These are phyloP conservation scores for Eucalyptus curtisii DNA, from an alignment of 345 rosid genomes.

Conservation along the genomic window DNA sequence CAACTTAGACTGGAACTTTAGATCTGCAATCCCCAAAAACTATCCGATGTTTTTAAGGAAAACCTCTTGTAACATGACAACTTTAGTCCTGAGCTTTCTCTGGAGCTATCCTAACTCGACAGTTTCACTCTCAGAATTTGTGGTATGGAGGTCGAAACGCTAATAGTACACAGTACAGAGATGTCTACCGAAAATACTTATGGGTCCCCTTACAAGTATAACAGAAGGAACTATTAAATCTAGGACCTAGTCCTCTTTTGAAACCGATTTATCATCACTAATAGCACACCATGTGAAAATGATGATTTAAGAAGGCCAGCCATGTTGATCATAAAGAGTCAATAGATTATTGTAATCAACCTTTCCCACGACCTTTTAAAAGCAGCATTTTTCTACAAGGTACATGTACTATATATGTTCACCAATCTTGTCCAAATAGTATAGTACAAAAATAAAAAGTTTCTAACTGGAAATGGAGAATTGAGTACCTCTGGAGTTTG, in stretches of 20 bases:
- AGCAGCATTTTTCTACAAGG: neutral
- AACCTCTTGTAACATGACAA: neutral
- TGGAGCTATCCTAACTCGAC: neutral
- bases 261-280: neutral
- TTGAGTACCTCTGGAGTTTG: slow-evolving; percentile 34
- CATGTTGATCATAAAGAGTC: neutral
- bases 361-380: neutral
- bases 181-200: neutral
- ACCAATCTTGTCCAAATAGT: neutral
- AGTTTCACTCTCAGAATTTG: neutral
- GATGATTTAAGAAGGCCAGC: neutral
- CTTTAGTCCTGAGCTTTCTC: neutral
- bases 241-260: neutral
- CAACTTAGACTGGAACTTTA: neutral
- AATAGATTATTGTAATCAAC: neutral
- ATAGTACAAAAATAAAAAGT: neutral
- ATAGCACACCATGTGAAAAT: neutral
- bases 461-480: neutral
- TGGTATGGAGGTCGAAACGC: neutral
- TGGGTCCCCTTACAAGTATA: neutral
- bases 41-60: neutral
- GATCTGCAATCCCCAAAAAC: neutral
- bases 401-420: neutral
- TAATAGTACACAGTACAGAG: neutral
- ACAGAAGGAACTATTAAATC: neutral